Percentiles rank a stretch among this genome's conserved stretches.
phyloP scores from a whole-genome alignment of 140 eudicot species.

The Bidens hawaiensis region DNA sequence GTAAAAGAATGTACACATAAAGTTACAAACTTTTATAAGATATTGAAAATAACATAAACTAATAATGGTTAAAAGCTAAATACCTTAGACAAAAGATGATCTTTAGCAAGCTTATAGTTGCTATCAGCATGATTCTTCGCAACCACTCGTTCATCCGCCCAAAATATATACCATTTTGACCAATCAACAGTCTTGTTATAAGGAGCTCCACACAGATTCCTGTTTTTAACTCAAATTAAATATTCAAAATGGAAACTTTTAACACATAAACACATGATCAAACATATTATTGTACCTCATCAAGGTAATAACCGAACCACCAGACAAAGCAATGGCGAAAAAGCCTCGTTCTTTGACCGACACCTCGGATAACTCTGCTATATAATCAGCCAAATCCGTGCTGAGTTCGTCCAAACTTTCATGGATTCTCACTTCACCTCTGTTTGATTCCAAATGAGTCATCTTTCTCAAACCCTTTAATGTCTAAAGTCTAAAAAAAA shows the following conservation, averaged over 20 bases:
- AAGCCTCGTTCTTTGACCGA: conserved; percentile 80
- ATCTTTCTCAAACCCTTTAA: conserved; percentile 34
- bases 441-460: conserved; percentile 53
- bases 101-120: conserved; percentile 87
- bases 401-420: conserved; percentile 73
- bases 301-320: conserved; percentile 80
- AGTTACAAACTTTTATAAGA: background rate
- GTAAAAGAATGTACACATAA: background rate
- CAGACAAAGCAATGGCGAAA: conserved; percentile 87
- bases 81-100: conserved; percentile 76
- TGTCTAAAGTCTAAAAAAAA: conserved; percentile 20
- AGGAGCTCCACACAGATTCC: conserved; percentile 83
- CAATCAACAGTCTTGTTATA: conserved; percentile 83
- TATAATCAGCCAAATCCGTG: conserved; percentile 72
- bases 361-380: conserved; percentile 75
- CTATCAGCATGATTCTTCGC: conserved; percentile 75
- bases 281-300: conserved; percentile 39
- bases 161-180: conserved; percentile 85
- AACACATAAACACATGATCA: conserved; percentile 1
- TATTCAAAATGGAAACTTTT: background rate
- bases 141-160: conserved; percentile 90
- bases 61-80: background rate
- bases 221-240: conserved; percentile 30
- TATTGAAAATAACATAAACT: background rate
- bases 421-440: conserved; percentile 61